These are phyloP conservation scores for Musa balbisiana DNA, from an alignment of 202 grass and related monocot species.

Conservation along the genomic window DNA sequence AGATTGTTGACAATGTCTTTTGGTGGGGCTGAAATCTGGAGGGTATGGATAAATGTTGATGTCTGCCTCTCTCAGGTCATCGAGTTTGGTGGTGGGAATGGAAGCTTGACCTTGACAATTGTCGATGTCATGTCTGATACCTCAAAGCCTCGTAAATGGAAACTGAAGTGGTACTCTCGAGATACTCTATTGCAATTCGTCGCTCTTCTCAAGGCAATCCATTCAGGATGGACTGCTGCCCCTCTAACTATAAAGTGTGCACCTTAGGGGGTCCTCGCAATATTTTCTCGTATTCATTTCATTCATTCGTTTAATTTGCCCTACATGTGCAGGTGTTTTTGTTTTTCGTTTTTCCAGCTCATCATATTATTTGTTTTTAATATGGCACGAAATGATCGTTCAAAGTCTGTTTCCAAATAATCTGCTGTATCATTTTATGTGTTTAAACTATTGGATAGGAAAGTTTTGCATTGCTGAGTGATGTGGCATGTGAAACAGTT, in stretches of 20 bases:
- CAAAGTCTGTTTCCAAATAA: no score
- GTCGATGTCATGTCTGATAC: constrained; percentile 35
- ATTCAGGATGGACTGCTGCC: constrained; percentile 30
- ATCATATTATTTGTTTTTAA: not conserved
- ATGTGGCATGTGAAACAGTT: no score
- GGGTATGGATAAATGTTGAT: no score
- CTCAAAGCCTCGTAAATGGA: constrained; percentile 46
- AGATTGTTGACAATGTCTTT: no score
- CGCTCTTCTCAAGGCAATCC: constrained; percentile 61
- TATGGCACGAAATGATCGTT: not conserved
- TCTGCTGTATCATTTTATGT: no score
- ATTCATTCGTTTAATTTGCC: constrained; percentile 59
- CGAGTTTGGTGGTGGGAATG: constrained; percentile 28
- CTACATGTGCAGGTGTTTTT: not conserved
- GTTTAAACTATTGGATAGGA: no score
- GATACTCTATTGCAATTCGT: constrained; percentile 71
- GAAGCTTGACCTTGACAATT: constrained; percentile 55
- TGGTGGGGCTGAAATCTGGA: no score
- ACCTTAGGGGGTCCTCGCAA: constrained; percentile 32
- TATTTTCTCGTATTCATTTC: constrained; percentile 34
- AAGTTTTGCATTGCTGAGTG: no score
- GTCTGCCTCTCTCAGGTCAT: constrained; percentile 38
- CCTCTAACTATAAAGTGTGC: constrained; percentile 71
- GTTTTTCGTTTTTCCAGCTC: not conserved
- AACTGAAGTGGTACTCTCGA: constrained; percentile 66